Base-by-base conservation (phyloP, 2,329 filamentous ascomycete species). In the Monilinia fructigena region DNA sequence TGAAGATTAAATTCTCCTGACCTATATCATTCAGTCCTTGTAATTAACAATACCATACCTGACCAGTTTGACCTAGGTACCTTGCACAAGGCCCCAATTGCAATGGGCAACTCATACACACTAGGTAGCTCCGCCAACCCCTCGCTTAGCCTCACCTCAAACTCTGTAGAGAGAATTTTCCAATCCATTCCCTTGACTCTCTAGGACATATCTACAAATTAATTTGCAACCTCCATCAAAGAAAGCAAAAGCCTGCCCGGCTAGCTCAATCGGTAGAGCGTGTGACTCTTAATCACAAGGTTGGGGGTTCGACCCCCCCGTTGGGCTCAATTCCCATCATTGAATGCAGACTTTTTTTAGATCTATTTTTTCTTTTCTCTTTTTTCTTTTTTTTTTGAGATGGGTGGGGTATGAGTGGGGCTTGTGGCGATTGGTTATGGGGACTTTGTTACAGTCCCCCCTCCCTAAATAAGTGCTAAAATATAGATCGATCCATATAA, bases 191-290 rank as follows among this genome's bases (percentile, higher is more conserved):
- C 6, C 4, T 20, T 20, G 31, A 16, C 8, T 23, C 18, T 0
- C 4, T 26, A 7, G 14, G 3, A 28, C 11, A 28, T 40, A 28
- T 28, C 3, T 0, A 2, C 16, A 20, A 8, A 58, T 1, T 5
- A 6, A 1, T n/a, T 1, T 0, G 0, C 2, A 0, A 0, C 0
- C 1, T 0, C 3, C 40, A 47, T 8, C 14, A 58, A 45, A n/a
- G 3, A n/a, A n/a, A 45, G 16, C 16, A 58, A 16, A 7, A 65
- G 55, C 52, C 50, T 53, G 68, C 71, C 69, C 68, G 70, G 70
- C 66, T 72, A 74, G 72, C 72, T 74, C 72, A 73, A 73, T 72
- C 71, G 73, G 73, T 74, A 74, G 73, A 74, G 73, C 73, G 71
- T 74, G 71, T 71, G 72, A 68, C 71, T 74, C 70, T 73, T 72